A percentile compares a stretch with the other conserved stretches of the same genome.
phyloP scores from a whole-genome alignment of 306 rosid species.

The Geum urbanum region DNA sequence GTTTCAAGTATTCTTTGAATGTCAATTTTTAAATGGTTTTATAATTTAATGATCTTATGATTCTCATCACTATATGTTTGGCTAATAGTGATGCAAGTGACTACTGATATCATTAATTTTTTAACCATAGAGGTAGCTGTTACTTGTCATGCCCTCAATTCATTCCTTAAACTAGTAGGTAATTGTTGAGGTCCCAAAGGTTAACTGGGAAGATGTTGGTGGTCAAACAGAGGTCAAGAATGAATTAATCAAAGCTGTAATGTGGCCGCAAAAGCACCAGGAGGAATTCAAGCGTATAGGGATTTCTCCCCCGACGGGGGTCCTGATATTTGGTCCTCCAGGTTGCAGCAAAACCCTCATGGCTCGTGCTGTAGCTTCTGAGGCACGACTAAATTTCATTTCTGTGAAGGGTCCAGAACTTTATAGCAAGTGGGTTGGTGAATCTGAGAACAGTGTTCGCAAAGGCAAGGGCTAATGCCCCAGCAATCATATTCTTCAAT shows the following conservation, averaged over 20 bases:
- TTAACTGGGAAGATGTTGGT: conserved; percentile 91
- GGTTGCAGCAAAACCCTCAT: conserved; percentile 96
- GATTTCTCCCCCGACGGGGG: conserved; percentile 74
- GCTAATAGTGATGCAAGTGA: neutral
- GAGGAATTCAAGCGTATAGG: conserved; percentile 84
- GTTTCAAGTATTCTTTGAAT: neutral
- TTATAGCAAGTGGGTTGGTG: conserved; percentile 98
- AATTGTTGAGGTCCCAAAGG: conserved; percentile 87
- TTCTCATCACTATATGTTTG: neutral
- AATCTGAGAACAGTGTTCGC: conserved; percentile 88
- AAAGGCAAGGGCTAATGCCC: conserved; percentile 95
- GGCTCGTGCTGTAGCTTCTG: conserved; percentile 96
- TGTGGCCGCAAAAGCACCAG: conserved; percentile 87
- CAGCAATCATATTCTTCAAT: conserved; percentile 83
- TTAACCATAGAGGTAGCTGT: neutral
- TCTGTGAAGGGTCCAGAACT: conserved; percentile 97
- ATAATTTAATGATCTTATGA: neutral
- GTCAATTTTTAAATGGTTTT: neutral
- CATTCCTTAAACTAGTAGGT: conserved; percentile 40
- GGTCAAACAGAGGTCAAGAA: conserved; percentile 84
- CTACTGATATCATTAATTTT: neutral
- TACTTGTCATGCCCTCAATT: neutral
- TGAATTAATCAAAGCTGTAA: conserved; percentile 85
- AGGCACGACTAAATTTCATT: conserved; percentile 80
- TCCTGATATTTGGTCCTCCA: conserved; percentile 90